Conservation (phyloP, 257 asterid genomes). For the Solanum phureja region DNA sequence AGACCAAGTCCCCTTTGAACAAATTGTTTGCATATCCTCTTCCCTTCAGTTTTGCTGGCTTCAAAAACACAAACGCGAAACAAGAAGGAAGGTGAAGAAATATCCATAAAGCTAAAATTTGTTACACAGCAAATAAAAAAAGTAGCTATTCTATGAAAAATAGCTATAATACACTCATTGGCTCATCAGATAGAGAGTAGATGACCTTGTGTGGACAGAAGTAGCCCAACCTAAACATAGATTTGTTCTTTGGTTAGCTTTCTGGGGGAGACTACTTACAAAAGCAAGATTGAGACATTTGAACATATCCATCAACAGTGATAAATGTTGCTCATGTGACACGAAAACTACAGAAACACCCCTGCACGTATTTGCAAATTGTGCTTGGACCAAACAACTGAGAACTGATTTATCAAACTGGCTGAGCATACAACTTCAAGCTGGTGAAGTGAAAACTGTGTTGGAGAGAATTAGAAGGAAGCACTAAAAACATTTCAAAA, state of each 20-base stretch:
- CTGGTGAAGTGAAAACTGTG: background rate
- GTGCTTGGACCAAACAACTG: background rate
- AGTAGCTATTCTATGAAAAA: background rate
- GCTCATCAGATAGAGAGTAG: background rate
- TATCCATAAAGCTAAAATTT: background rate
- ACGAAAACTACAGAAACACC: background rate
- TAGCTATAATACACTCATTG: background rate
- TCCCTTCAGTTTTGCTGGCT: slow-evolving; percentile 52
- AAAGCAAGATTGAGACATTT: background rate
- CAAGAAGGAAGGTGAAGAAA: slow-evolving; percentile 1
- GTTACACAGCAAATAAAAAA: background rate
- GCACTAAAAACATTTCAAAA: background rate
- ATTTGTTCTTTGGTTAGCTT: background rate
- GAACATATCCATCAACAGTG: background rate
- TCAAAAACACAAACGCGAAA: slow-evolving; percentile 4
- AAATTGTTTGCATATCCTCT: slow-evolving; percentile 61
- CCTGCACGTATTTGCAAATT: background rate
- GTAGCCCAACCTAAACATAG: background rate
- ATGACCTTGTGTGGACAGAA: background rate
- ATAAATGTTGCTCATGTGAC: background rate
- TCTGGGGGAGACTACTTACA: background rate
- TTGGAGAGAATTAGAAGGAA: background rate
- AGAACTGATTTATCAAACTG: background rate
- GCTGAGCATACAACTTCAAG: background rate
- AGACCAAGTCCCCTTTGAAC: slow-evolving; percentile 87